Conservation (phyloP, 1,139 yeast genomes). For the Suhomyces kunorum region DNA sequence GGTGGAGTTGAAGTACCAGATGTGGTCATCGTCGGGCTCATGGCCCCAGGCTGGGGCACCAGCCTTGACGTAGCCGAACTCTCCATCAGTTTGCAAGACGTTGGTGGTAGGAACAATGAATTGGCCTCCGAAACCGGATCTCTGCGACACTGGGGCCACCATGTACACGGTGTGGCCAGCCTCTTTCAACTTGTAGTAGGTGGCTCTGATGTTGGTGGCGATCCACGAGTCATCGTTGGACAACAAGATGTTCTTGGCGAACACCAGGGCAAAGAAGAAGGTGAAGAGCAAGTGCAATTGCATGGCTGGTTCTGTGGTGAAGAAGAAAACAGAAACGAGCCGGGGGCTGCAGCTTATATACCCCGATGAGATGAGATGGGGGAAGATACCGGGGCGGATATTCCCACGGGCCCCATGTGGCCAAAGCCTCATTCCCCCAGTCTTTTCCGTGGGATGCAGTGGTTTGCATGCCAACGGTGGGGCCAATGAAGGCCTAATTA, state of each 20-base stretch:
- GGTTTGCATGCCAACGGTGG: too few relatives aligned
- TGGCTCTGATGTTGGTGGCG: constrained; percentile 60
- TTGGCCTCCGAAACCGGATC: constrained; percentile 61
- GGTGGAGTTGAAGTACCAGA: constrained; percentile 54
- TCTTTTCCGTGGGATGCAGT: too few relatives aligned
- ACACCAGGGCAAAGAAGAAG: constrained; percentile 17
- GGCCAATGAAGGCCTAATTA: too few relatives aligned
- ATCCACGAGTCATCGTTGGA: constrained; percentile 65
- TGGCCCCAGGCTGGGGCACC: constrained; percentile 53
- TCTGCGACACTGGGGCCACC: constrained; percentile 60
- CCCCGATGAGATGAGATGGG: too few relatives aligned
- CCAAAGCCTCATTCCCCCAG: too few relatives aligned
- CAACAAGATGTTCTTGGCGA: constrained; percentile 51
- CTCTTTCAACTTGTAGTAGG: constrained; percentile 52
- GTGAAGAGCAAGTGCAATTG: constrained; percentile 16
- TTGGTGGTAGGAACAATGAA: constrained; percentile 47
- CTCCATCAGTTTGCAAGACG: constrained; percentile 45
- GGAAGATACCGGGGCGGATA: too few relatives aligned
- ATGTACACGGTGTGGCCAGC: constrained; percentile 58
- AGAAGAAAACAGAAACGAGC: background rate
- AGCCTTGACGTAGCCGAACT: constrained; percentile 40
- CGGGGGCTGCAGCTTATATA: constrained; percentile 3
- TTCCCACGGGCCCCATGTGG: too few relatives aligned
- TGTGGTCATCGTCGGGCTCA: constrained; percentile 41
- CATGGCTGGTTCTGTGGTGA: constrained; percentile 9